Percentiles rank a stretch among this genome's conserved stretches.
Conservation (phyloP, 495 filamentous ascomycete genomes). For the Podospora pseudopauciseta region DNA sequence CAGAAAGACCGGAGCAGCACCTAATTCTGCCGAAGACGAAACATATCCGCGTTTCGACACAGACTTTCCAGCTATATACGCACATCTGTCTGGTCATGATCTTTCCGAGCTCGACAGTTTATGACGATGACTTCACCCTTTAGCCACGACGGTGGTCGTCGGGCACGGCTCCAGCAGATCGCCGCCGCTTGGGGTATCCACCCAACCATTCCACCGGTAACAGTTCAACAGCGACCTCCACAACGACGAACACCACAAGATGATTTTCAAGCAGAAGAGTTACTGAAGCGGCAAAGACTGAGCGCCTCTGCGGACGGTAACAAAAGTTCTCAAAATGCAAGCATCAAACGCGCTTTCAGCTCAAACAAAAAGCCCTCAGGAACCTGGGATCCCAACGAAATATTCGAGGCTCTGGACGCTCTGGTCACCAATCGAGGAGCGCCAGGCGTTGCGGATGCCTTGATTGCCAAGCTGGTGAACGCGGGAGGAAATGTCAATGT, state of each 20-base stretch:
- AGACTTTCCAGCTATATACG: background rate
- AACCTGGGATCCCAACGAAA: slow-evolving; percentile 45
- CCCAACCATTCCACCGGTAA: slow-evolving; percentile 23
- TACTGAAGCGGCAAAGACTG: slow-evolving; percentile 41
- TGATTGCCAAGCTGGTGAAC: slow-evolving; percentile 41
- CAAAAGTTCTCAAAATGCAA: slow-evolving; percentile 30
- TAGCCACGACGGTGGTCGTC: slow-evolving; percentile 31
- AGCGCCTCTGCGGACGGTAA: slow-evolving; percentile 24
- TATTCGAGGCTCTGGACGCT: slow-evolving; percentile 42
- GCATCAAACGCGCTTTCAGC: slow-evolving; percentile 43
- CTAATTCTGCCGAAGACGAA: background rate
- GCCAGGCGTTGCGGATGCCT: slow-evolving; percentile 45
- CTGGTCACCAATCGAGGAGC: slow-evolving; percentile 42
- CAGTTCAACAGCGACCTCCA: slow-evolving; percentile 22
- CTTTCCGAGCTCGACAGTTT: background rate
- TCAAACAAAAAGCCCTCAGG: slow-evolving; percentile 39
- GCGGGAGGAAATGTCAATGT: slow-evolving; percentile 44
- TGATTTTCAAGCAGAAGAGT: slow-evolving; percentile 41
- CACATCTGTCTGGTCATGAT: background rate
- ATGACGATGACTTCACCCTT: slow-evolving; percentile 20
- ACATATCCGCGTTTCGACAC: too few relatives aligned
- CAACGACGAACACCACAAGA: slow-evolving; percentile 37
- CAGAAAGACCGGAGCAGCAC: background rate
- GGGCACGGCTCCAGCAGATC: slow-evolving; percentile 36
- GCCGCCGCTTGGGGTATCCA: slow-evolving; percentile 37